Evolutionary conservation across 1,139 yeast genomes (phyloP), one percentile per base, ranked within the genome.

Genomic region (Pichia sp.): DNA sequence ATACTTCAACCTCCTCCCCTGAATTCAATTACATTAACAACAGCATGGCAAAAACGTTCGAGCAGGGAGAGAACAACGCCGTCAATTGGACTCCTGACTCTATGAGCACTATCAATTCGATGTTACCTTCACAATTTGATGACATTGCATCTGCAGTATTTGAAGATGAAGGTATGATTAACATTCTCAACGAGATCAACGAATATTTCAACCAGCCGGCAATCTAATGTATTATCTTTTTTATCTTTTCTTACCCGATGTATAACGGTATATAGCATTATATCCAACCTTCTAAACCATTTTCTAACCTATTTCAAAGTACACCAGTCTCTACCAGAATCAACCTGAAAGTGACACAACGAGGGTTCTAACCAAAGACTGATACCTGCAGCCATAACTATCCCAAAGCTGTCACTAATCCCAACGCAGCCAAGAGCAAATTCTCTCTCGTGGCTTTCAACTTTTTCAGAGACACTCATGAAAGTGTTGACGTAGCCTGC

Each of bases 381-480:
- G 4, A 88, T 66, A 13, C 82, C 64, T 0, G 96, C 97, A 1
- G 97, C 95, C 1, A 86, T 44, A 4, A 89, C 87, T 30, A 91
- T 82, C 0, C 98, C 98, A 22, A 87, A 81, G 13, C 96, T 85
- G 66, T 93, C 98, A 57, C 96, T 88, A 55, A 91, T 81, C 0
- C 96, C 90, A 0, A 90, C 96, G n/a, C 95, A 81, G 1, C 97
- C 98, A 79, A 93, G 79, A 6, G 95, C 83, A 65, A 91, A 90
- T 64, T 93, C 98, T 50, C 96, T 74, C 53, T 82, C 79, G 0
- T 70, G 60, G 16, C 71, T 65, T 0, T 79, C 70, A 0, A 82
- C 75, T 1, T 79, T 74, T 57, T 89, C 96, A 46, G 87, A 76
- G 0, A 90, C 93, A 16, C 82, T 74, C 73, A 85, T 74, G 62